Evolutionary conservation across 371 early-diverging fungal genomes (phyloP).

Genomic region (Massospora cicadina): DNA sequence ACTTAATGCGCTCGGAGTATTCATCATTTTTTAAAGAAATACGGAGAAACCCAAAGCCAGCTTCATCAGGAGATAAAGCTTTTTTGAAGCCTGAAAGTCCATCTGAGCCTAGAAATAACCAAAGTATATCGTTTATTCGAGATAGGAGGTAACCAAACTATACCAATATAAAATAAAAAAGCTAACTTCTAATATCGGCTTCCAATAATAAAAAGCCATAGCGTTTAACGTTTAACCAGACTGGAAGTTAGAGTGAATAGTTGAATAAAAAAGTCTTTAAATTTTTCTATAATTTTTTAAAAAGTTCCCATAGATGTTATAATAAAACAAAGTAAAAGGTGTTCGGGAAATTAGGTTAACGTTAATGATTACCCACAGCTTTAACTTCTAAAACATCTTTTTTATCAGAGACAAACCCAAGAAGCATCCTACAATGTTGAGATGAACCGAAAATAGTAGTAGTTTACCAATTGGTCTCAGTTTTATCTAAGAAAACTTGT

Average conservation of each 20-base stretch:
- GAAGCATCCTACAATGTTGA: conserved; percentile 6
- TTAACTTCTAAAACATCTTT: conserved; percentile 3
- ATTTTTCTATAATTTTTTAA: too few relatives aligned
- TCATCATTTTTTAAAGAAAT: conserved; percentile 69
- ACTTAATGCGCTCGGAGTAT: conserved; percentile 50
- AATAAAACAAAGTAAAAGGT: too few relatives aligned
- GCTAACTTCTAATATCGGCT: too few relatives aligned
- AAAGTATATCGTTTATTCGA: not conserved
- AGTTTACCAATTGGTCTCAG: conserved; percentile 10
- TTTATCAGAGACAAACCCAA: conserved; percentile 3
- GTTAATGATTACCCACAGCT: conserved; percentile 1
- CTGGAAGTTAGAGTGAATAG: too few relatives aligned
- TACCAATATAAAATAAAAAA: not conserved
- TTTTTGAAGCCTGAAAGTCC: conserved; percentile 2
- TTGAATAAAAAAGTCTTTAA: too few relatives aligned
- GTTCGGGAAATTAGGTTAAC: not conserved
- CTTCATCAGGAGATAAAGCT: not conserved
- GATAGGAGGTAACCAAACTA: not conserved
- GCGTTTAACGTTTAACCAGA: too few relatives aligned
- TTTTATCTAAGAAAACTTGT: conserved; percentile 7
- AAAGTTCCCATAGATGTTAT: too few relatives aligned
- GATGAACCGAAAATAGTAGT: not conserved
- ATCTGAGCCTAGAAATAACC: not conserved
- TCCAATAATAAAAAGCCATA: too few relatives aligned
- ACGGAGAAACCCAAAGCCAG: conserved; percentile 9